Percentiles rank a stretch among this genome's conserved stretches.
These are phyloP conservation scores for Aureobasidium sp. DNA, from an alignment of 2,329 filamentous ascomycete genomes.

Conservation along the genomic window DNA sequence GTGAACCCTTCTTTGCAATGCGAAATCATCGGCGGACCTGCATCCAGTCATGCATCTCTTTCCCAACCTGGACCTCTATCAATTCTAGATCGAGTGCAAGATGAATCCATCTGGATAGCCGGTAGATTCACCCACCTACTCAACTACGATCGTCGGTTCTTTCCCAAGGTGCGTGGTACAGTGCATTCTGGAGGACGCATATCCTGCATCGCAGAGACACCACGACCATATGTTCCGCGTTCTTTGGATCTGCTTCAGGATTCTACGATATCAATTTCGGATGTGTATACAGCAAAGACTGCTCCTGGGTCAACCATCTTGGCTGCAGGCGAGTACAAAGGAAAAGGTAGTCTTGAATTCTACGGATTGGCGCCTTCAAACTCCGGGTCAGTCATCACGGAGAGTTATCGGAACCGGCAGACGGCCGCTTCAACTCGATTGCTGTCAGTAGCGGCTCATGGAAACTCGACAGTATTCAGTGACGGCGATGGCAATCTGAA, in stretches of 20 bases:
- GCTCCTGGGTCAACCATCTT: constrained; percentile 59
- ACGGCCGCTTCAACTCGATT: constrained; percentile 75
- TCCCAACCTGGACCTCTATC: constrained; percentile 75
- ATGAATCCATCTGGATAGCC: constrained; percentile 75
- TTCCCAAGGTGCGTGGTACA: constrained; percentile 68
- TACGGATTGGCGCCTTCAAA: constrained; percentile 54
- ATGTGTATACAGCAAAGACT: constrained; percentile 49
- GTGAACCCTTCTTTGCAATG: constrained; percentile 15
- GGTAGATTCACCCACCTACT: constrained; percentile 84
- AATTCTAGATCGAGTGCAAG: constrained; percentile 63
- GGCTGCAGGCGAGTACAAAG: constrained; percentile 84
- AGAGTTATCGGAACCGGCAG: constrained; percentile 66
- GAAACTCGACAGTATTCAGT: constrained; percentile 71
- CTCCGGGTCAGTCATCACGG: constrained; percentile 18
- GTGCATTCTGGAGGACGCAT: constrained; percentile 79
- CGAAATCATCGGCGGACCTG: constrained; percentile 31
- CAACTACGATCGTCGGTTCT: constrained; percentile 81
- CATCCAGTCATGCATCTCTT: constrained; percentile 58
- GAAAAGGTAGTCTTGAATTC: constrained; percentile 82
- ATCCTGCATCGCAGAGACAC: constrained; percentile 63
- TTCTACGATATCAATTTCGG: constrained; percentile 43
- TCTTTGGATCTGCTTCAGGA: constrained; percentile 52
- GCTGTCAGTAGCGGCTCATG: constrained; percentile 73
- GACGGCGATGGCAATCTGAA: constrained; percentile 79
- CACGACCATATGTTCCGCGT: constrained; percentile 59